Base-by-base conservation (phyloP, 257 asterid genomes). In the Anisodus acutangulus region DNA sequence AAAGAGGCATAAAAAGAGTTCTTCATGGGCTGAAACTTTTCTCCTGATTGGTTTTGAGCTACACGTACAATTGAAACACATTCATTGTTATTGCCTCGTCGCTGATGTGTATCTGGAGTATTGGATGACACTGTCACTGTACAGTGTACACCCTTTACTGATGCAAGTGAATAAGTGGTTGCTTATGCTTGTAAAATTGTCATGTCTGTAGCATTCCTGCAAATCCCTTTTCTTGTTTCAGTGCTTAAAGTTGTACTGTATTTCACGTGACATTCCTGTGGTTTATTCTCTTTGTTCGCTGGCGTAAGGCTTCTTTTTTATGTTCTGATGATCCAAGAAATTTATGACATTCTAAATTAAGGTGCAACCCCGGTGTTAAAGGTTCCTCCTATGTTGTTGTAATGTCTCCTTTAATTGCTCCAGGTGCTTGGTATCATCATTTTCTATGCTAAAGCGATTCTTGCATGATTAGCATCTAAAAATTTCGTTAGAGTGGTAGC, bases 51-150 rank as follows among this genome's bases (percentile, higher is more conserved):
- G 45, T 35, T 66, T 66, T 66, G 45, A 66, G 72, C 47, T 66
- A 37, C 72, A 66, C 47, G 17, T 26, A 66, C n/a, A 66, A 35
- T 12, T 66, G n/a, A 12, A 66, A 6, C 72, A 66, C 72, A 78
- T 51, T 78, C 41, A 49, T 74, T 1, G 62, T 49, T 12, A 78
- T 39, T 53, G 49, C 45, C 15, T 78, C 26, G 19, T 53, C 31
- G 37, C 26, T 78, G 49, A 13, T 8, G 26, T 76, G 64, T 53
- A 49, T 26, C 13, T 78, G 31, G 64, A 78, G 64, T 54, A 78
- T 78, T 31, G 81, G 81, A 76, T 76, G 64, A 31, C 41, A 53
- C 81, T 26, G 5, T 76, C 81, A 26, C 47, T 76, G 81, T 53
- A 31, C 35, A 31, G 35, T 31, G 35, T 31, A 53, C 11, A 53